These are phyloP conservation scores for Nothophaeocryptopus gaeumannii DNA, from an alignment of 2,329 filamentous ascomycete species.

Conservation along the genomic window DNA sequence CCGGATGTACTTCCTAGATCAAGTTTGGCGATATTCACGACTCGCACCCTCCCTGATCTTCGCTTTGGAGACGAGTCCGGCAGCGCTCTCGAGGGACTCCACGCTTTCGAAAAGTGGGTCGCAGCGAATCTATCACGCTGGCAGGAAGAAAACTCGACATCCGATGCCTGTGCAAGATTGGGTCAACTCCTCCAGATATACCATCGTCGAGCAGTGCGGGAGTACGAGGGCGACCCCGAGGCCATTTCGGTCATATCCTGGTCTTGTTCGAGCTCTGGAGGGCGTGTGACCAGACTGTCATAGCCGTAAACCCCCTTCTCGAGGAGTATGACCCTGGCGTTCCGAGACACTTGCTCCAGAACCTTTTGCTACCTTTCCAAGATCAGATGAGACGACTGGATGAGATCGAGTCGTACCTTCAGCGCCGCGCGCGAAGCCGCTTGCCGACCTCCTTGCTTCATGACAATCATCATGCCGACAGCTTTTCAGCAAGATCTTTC, in stretches of 20 bases:
- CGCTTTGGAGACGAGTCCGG: too few species aligned
- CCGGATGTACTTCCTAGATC: slow-evolving; percentile 16
- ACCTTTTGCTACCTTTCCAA: slow-evolving; percentile 50
- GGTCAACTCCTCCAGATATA: neutral
- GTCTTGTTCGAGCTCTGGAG: slow-evolving; percentile 58
- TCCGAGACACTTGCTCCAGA: slow-evolving; percentile 50
- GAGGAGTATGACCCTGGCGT: slow-evolving; percentile 53
- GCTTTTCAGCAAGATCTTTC: slow-evolving; percentile 49
- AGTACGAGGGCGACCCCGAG: neutral
- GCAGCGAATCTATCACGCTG: neutral
- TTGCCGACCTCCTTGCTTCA: too few species aligned
- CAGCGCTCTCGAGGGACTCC: neutral
- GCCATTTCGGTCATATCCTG: slow-evolving; percentile 45
- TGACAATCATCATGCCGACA: too few species aligned
- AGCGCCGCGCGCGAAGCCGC: slow-evolving; percentile 23
- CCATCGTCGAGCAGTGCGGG: neutral
- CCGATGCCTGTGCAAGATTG: neutral
- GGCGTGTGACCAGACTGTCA: slow-evolving; percentile 51
- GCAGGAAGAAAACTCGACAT: neutral
- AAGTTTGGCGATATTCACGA: too few species aligned
- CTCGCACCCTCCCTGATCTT: slow-evolving; percentile 5
- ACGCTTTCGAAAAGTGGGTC: neutral
- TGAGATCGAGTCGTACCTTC: slow-evolving; percentile 50
- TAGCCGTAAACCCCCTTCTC: slow-evolving; percentile 47
- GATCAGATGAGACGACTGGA: slow-evolving; percentile 52